phyloP scores from a whole-genome alignment of 2,329 filamentous ascomycete species.

The Lithohypha guttulata region DNA sequence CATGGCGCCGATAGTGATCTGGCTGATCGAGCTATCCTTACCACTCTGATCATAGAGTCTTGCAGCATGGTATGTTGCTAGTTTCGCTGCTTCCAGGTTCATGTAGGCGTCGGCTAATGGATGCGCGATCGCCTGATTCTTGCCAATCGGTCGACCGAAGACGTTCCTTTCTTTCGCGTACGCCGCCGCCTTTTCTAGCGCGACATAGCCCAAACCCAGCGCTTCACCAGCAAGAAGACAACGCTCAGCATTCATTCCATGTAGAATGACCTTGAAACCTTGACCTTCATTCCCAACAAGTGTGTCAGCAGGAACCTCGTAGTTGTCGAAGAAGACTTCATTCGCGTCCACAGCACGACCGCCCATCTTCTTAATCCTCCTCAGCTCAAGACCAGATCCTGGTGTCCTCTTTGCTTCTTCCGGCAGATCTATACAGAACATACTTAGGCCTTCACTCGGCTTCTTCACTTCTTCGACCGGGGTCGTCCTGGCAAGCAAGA shows the following conservation, averaged over 20 bases:
- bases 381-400: constrained; percentile 53
- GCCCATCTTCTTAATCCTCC: constrained; percentile 75
- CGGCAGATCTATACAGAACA: constrained; percentile 69
- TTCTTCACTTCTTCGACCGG: constrained; percentile 56
- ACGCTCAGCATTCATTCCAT: constrained; percentile 71
- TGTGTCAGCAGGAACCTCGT: constrained; percentile 51
- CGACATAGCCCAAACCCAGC: constrained; percentile 67
- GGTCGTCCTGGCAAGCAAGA: constrained; percentile 67
- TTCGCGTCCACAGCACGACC: constrained; percentile 73
- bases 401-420: constrained; percentile 40
- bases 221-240: constrained; percentile 70
- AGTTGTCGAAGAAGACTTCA: constrained; percentile 79
- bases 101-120: constrained; percentile 57
- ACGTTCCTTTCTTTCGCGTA: constrained; percentile 59
- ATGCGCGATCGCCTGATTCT: constrained; percentile 56
- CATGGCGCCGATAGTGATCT: constrained; percentile 50
- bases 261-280: constrained; percentile 68
- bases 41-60: constrained; percentile 48
- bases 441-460: constrained; percentile 62
- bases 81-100: constrained; percentile 53
- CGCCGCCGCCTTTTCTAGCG: constrained; percentile 47
- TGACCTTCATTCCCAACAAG: constrained; percentile 63
- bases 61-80: constrained; percentile 56
- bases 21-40: constrained; percentile 42
- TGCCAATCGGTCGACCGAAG: constrained; percentile 54